Base-by-base conservation (phyloP, 306 rosid species). In the Fragaria ananassa region DNA sequence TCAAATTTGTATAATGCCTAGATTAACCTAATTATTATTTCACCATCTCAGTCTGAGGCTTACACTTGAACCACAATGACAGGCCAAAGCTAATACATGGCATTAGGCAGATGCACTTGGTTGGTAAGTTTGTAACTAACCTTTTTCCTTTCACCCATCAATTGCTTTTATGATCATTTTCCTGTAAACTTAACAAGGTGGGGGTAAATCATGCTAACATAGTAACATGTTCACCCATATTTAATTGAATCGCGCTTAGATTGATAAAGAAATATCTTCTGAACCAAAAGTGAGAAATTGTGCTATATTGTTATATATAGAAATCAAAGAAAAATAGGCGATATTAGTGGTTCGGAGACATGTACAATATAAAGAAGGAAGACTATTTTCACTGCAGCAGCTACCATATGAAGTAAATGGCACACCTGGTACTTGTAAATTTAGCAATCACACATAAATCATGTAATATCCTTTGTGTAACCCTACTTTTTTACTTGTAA, bases 21-120 rank as follows among this genome's bases (percentile, higher is more conserved):
- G 27, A 58, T 58, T 68, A 75, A 80, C 87, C 80, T 21, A 73
- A 67, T 63, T 27, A 58, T 61, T 44, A 74, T 71, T 68, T 72
- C 79, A 78, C 78, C 71, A 60, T 73, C 70, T 66, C 86, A 76
- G 58, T 80, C 87, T 69, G 74, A 49, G 78, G 31, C 42, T 63
- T 45, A 74, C 87, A 78, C 85, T 71, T 79, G 83, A 84, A 67
- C 67, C 51, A 77, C 31, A 65, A 68, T 44, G 19, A 68, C 64
- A 68, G 58, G 74, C 23, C 41, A 58, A 5, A 64, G 68, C 68
- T 78, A 73, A 65, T 31, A 37, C 69, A 23, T 27, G 63, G 54
- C 72, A 25, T 29, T 53, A 65, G 66, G 80, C 71, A 68, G 85
- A 77, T 83, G 76, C 10, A 21, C 2, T 21, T 25, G 13, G 70